Evolutionary conservation across 2,329 filamentous ascomycete genomes (phyloP).

Genomic region (Penicillium freii): DNA sequence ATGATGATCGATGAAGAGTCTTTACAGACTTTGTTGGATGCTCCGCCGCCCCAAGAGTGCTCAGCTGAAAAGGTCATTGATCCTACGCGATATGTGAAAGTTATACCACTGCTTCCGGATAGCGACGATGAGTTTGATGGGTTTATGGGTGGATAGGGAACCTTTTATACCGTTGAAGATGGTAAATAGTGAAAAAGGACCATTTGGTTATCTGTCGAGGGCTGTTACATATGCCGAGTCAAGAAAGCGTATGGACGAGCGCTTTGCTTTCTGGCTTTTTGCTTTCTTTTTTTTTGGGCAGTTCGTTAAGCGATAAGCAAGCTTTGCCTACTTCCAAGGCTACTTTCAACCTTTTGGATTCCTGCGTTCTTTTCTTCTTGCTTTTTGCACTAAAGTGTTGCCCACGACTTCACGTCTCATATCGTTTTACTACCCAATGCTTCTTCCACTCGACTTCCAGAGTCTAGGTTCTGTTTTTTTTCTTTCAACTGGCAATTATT

Average conservation of each 20-base stretch:
- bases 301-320: neutral
- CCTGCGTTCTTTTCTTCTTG: neutral
- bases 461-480: neutral
- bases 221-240: no score
- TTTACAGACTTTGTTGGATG: neutral
- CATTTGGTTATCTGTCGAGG: neutral
- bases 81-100: neutral
- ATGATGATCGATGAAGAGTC: conserved; percentile 5
- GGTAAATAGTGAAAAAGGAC: neutral
- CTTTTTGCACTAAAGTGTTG: neutral
- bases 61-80: neutral
- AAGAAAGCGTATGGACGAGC: no score
- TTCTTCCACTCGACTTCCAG: neutral
- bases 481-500: neutral
- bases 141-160: neutral
- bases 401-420: neutral
- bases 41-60: neutral
- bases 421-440: neutral
- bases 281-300: no score
- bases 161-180: neutral
- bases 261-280: no score
- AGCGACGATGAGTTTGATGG: neutral
- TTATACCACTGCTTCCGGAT: neutral
- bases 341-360: neutral
- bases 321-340: neutral